Conservation (phyloP, 257 asterid species). For the Solanum chilense region DNA sequence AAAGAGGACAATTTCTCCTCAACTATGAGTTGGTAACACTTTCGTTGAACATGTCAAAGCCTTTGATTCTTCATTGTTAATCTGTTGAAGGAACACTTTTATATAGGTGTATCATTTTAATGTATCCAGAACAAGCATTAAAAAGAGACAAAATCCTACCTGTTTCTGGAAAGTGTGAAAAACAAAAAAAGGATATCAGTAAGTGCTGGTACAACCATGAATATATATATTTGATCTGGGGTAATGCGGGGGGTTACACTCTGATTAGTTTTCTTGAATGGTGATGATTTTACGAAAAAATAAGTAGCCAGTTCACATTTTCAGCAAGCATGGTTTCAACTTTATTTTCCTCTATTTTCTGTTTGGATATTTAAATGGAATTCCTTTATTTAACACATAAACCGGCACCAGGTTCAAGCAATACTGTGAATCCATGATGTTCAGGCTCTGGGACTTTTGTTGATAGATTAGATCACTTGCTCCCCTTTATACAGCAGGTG, state of each 20-base stretch:
- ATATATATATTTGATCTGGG: not conserved
- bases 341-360: not conserved
- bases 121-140: not conserved
- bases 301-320: not conserved
- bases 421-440: slow-evolving; percentile 89
- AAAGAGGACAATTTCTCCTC: not conserved
- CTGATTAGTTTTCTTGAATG: not conserved
- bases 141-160: not conserved
- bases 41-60: not conserved
- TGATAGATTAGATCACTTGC: slow-evolving; percentile 85
- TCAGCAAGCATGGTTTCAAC: not conserved
- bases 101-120: not conserved
- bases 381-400: not conserved
- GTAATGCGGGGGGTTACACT: not conserved
- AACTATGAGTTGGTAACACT: not conserved
- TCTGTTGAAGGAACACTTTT: not conserved
- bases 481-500: slow-evolving; percentile 75
- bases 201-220: not conserved
- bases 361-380: not conserved
- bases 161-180: not conserved
- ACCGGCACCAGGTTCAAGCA: slow-evolving; percentile 55
- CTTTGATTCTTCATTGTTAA: not conserved
- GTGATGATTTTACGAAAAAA: not conserved
- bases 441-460: slow-evolving; percentile 92
- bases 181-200: not conserved